Conservation (phyloP, 2,329 filamentous ascomycete species). For the Cordyceps pruinosa region DNA sequence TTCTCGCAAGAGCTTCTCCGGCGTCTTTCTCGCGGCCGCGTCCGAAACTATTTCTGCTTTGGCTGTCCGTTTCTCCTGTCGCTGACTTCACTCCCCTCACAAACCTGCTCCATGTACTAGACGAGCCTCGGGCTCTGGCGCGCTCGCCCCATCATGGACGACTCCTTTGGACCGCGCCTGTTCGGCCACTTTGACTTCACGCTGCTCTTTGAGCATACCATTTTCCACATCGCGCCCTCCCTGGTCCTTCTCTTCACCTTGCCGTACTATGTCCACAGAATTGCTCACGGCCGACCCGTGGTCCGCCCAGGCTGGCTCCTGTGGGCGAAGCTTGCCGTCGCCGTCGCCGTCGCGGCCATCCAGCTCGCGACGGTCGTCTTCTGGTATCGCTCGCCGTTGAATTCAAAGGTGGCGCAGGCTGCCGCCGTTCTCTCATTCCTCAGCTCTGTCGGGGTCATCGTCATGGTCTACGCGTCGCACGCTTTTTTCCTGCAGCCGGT, state of each 20-base stretch:
- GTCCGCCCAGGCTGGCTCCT: constrained; percentile 13
- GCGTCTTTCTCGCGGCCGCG: too few relatives aligned
- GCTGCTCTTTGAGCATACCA: not conserved
- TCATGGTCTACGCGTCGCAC: constrained; percentile 29
- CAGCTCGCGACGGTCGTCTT: constrained; percentile 21
- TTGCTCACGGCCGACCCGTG: not conserved
- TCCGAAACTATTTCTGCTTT: too few relatives aligned
- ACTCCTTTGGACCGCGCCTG: not conserved
- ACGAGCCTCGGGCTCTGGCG: not conserved
- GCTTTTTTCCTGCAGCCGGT: constrained; percentile 25
- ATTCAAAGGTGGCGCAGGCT: constrained; percentile 22
- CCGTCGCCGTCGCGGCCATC: not conserved
- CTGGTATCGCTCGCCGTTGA: constrained; percentile 18
- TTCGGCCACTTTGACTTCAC: not conserved
- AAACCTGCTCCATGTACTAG: not conserved
- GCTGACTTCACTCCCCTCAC: too few relatives aligned
- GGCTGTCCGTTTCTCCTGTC: too few relatives aligned
- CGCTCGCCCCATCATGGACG: not conserved
- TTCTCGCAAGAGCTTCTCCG: too few relatives aligned
- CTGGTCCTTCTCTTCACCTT: not conserved
- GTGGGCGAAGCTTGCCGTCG: constrained; percentile 18
- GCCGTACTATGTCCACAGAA: not conserved
- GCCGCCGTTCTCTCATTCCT: constrained; percentile 22
- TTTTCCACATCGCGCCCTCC: not conserved
- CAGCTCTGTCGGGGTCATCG: constrained; percentile 20